These are phyloP conservation scores for Naganishia antarctica DNA, from an alignment of 768 basidiomycete species.

Conservation along the genomic window DNA sequence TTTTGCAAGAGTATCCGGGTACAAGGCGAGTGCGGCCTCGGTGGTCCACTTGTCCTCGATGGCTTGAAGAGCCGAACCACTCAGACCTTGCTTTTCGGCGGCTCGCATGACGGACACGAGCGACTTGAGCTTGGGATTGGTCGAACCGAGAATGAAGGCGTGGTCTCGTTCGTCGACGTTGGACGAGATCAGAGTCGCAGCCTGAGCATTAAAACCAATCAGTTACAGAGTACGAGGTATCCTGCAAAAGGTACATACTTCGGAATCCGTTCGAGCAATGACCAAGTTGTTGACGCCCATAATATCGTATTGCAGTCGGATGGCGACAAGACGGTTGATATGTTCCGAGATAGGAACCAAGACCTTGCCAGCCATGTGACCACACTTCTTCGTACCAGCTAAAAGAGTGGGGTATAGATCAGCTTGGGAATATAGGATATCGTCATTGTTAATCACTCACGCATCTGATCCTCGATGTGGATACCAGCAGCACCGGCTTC, in stretches of 20 bases:
- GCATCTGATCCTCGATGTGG: constrained; percentile 95
- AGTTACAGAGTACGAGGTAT: no score
- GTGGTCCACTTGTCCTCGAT: constrained; percentile 83
- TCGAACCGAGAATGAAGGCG: constrained; percentile 87
- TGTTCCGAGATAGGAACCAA: constrained; percentile 96
- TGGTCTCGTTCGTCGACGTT: constrained; percentile 99
- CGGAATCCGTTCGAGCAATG: constrained; percentile 91
- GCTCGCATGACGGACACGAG: constrained; percentile 75
- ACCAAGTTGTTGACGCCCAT: constrained; percentile 96
- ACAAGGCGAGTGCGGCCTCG: constrained; percentile 68
- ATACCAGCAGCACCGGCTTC: constrained; percentile 98
- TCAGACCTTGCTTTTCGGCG: constrained; percentile 75
- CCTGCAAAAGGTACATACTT: constrained; percentile 45
- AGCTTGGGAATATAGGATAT: neutral
- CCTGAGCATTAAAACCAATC: constrained; percentile 43
- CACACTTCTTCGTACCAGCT: constrained; percentile 82
- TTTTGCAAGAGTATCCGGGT: constrained; percentile 65
- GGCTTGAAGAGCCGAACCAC: constrained; percentile 72
- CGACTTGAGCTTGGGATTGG: constrained; percentile 64
- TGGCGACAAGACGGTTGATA: constrained; percentile 94
- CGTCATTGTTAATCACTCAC: constrained; percentile 22
- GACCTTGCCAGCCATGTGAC: constrained; percentile 51
- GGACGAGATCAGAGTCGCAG: constrained; percentile 90
- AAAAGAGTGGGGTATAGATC: neutral
- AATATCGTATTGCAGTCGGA: constrained; percentile 94